A percentile compares a stretch with the other conserved stretches of the same genome.
These are phyloP conservation scores for Diddensiella santjacobensis DNA, from an alignment of 805 yeast genomes.

Conservation along the genomic window DNA sequence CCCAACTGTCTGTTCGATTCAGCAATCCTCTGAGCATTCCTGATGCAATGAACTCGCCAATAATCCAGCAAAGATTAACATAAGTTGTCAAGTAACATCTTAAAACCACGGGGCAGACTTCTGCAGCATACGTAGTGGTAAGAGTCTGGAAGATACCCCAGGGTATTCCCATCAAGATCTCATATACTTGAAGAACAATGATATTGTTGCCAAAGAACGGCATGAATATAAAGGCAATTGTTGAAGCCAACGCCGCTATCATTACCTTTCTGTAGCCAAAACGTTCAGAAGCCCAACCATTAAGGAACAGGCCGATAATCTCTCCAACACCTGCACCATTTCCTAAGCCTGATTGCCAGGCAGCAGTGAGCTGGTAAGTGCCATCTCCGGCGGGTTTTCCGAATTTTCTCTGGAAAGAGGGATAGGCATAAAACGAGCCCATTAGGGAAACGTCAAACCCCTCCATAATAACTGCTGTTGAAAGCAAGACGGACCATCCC, in stretches of 20 bases:
- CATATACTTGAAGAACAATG: constrained; percentile 35
- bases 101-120: constrained; percentile 49
- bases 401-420: constrained; percentile 40
- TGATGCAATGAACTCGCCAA: constrained; percentile 53
- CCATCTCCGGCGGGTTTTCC: constrained; percentile 30
- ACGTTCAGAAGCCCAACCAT: constrained; percentile 43
- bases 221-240: constrained; percentile 5
- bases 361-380: constrained; percentile 32
- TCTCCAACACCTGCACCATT: constrained; percentile 36
- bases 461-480: constrained; percentile 46
- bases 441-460: constrained; percentile 46
- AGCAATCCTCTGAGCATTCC: constrained; percentile 43
- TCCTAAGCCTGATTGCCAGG: constrained; percentile 33
- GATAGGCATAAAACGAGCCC: constrained; percentile 42
- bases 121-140: constrained; percentile 50
- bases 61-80: constrained; percentile 50
- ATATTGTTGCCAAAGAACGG: constrained; percentile 41
- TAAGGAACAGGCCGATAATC: constrained; percentile 43
- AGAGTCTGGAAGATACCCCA: constrained; percentile 53
- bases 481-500: constrained; percentile 44
- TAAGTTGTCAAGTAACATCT: constrained; percentile 49
- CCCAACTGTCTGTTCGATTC: constrained; percentile 33
- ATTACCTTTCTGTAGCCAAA: constrained; percentile 47
- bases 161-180: constrained; percentile 37
- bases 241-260: constrained; percentile 34